Evolutionary conservation across 2,329 filamentous ascomycete genomes (phyloP).

Genomic region (Conoideocrella luteorostrata): DNA sequence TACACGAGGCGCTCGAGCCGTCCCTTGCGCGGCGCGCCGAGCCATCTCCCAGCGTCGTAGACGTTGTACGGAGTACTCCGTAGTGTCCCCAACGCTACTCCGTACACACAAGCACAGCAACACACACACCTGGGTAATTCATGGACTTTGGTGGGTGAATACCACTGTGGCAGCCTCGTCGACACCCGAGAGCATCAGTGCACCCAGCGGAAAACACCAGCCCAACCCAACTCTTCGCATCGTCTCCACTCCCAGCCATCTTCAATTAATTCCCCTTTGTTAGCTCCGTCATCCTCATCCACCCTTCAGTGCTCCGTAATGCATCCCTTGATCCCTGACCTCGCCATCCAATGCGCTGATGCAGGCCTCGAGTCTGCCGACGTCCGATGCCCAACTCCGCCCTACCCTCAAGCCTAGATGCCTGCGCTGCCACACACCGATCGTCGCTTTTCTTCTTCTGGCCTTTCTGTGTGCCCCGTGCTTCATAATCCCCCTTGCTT

Average conservation of each 20-base stretch:
- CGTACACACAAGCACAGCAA: background rate
- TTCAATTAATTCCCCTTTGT: background rate
- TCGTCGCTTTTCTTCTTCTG: background rate
- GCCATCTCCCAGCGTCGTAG: too few species aligned
- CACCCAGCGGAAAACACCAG: too few species aligned
- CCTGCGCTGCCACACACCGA: background rate
- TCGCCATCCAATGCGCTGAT: background rate
- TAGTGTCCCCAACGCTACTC: background rate
- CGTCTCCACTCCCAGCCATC: conserved; percentile 4
- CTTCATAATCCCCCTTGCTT: conserved; percentile 4
- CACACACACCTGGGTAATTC: too few species aligned
- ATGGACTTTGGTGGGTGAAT: too few species aligned
- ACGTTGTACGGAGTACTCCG: too few species aligned
- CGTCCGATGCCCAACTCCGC: background rate
- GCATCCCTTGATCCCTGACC: background rate
- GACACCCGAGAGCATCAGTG: too few species aligned
- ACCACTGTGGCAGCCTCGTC: too few species aligned
- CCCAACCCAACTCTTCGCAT: background rate
- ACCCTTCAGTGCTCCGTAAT: background rate
- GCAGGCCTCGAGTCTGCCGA: background rate
- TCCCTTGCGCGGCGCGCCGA: background rate
- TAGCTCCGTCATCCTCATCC: background rate
- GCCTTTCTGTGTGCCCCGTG: background rate
- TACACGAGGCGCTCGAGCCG: conserved; percentile 7
- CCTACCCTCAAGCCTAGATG: background rate